A percentile compares a stretch with the other conserved stretches of the same genome.
phyloP scores from a whole-genome alignment of 208 protist species.

The Leishmania aethiopica region DNA sequence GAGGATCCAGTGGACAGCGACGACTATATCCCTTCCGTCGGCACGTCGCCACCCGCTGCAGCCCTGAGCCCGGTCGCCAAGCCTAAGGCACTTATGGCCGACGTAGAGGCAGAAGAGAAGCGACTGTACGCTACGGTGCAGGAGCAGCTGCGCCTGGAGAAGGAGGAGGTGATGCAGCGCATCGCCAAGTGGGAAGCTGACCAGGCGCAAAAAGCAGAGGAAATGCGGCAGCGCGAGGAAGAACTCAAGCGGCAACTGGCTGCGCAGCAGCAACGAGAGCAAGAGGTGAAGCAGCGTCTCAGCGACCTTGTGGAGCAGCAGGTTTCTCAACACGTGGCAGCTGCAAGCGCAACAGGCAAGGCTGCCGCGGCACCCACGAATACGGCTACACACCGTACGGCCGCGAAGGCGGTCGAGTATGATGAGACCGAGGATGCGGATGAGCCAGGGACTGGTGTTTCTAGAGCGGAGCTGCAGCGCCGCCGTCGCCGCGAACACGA shows the following conservation, averaged over 20 bases:
- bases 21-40: slow-evolving; percentile 43
- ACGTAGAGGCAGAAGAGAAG: slow-evolving; percentile 31
- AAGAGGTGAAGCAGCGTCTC: slow-evolving; percentile 41
- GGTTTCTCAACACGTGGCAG: slow-evolving; percentile 34
- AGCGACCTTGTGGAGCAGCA: slow-evolving; percentile 41
- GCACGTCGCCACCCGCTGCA: slow-evolving; percentile 12
- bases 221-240: slow-evolving; percentile 40
- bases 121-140: slow-evolving; percentile 22
- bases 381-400: slow-evolving; percentile 3
- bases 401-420: slow-evolving; percentile 10
- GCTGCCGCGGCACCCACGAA: slow-evolving; percentile 4
- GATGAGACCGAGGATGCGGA: slow-evolving; percentile 11
- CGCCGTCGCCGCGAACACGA: slow-evolving; percentile 77
- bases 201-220: slow-evolving; percentile 42
- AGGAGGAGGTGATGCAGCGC: slow-evolving; percentile 34
- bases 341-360: slow-evolving; percentile 7
- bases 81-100: slow-evolving; percentile 16
- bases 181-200: slow-evolving; percentile 44
- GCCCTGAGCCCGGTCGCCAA: not conserved
- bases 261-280: slow-evolving; percentile 39
- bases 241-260: slow-evolving; percentile 36
- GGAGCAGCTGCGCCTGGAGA: slow-evolving; percentile 32
- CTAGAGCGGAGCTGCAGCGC: slow-evolving; percentile 50
- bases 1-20: slow-evolving; percentile 47
- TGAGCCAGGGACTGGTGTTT: not conserved